These are phyloP conservation scores for Aplosporella prunicola DNA, from an alignment of 2,329 filamentous ascomycete species.

Conservation along the genomic window DNA sequence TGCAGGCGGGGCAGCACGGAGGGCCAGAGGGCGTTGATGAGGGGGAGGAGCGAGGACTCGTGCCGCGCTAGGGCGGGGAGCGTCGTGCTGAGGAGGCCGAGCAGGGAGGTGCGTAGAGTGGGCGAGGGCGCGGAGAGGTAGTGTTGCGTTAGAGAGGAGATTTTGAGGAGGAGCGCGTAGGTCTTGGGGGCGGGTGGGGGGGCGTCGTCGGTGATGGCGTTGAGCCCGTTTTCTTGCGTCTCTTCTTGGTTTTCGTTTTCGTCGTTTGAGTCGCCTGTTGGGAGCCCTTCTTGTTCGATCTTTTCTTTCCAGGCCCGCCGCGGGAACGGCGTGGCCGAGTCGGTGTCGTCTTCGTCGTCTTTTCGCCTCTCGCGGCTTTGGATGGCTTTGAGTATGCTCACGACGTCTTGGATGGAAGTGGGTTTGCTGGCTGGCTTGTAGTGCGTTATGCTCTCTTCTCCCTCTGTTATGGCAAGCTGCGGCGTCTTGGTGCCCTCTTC, in stretches of 20 bases:
- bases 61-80: conserved; percentile 63
- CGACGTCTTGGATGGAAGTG: conserved; percentile 16
- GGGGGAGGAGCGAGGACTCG: conserved; percentile 74
- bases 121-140: conserved; percentile 82
- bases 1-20: conserved; percentile 60
- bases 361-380: conserved; percentile 19
- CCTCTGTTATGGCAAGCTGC: conserved; percentile 36
- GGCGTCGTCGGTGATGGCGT: conserved; percentile 35
- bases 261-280: conserved; percentile 23
- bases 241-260: conserved; percentile 24
- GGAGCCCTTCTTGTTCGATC: conserved; percentile 21
- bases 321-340: conserved; percentile 18
- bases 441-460: conserved; percentile 4
- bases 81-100: conserved; percentile 66
- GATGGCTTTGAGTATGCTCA: conserved; percentile 26
- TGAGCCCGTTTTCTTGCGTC: conserved; percentile 21
- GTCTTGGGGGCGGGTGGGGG: conserved; percentile 62
- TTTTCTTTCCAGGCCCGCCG: conserved; percentile 24
- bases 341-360: conserved; percentile 17
- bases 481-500: conserved; percentile 62
- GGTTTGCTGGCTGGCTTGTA: neutral
- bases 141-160: conserved; percentile 76
- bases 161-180: conserved; percentile 71
- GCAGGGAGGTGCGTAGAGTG: conserved; percentile 64
- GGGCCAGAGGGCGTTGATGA: conserved; percentile 88